Evolutionary conservation across 345 rosid genomes (phyloP), one percentile per base, ranked within the genome.

Genomic region (Rhodamnia rubescens): DNA sequence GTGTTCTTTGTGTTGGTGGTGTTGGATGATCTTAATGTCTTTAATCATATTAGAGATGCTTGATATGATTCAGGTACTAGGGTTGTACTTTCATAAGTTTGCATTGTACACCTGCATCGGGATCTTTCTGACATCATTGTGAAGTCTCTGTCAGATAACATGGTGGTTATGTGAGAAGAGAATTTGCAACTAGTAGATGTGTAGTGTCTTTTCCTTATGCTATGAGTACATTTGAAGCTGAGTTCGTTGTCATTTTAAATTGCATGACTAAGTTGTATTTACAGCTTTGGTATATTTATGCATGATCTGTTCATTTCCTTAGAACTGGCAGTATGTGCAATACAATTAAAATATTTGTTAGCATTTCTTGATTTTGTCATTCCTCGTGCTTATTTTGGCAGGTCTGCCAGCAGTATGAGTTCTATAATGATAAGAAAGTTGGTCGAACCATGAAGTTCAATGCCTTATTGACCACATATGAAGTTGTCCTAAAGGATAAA

Each of bases 351-450:
- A 82, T 51, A 32, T 53, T 52, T 53, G 26, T 52, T 44, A 15
- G 61, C 85, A 44, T 84, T 52, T 49, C 61, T 49, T 61, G 40
- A 12, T 40, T 59, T 61, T 15, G 6, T 52, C 55, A 5, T n/a
- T 50, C 80, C 51, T 47, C 64, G 29, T 64, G 49, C 57, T 51
- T 81, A 20, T 59, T 83, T 74, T 88, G 75, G 87, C 92, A 98
- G 99, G 99, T 98, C 74, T 98, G 99, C 87, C 98, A 98, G 94
- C 98, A 96, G 86, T 94, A 93, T 81, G 99, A 98, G 84, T 98
- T 98, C 87, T 92, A 91, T 90, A 94, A 94, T 88, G 95, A 97
- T 82, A 98, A 96, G 92, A 95, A 93, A 91, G 91, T 90, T 55
- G 95, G 98, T 81, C 90, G 95, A 87, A 95, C 98, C 84, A 95